Conservation (phyloP, 2,329 filamentous ascomycete genomes). For the Lachnellula arida region DNA sequence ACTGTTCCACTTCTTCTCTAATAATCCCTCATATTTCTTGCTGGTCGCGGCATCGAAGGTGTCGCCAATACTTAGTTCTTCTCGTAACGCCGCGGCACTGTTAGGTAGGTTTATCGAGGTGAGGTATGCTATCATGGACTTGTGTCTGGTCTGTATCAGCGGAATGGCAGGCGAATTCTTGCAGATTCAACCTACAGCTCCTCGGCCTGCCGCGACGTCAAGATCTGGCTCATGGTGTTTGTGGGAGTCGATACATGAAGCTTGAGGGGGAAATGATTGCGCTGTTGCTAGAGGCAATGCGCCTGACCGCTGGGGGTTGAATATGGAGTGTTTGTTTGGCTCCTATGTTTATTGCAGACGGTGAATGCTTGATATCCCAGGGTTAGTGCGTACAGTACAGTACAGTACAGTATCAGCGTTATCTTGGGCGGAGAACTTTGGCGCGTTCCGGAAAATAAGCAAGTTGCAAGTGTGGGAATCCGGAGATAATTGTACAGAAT, state of each 20-base stretch:
- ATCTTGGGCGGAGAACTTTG: too few species aligned
- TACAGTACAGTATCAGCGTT: too few species aligned
- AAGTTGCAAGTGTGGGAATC: neutral
- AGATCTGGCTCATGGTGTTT: slow-evolving; percentile 63
- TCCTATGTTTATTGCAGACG: slow-evolving; percentile 6
- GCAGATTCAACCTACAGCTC: slow-evolving; percentile 65
- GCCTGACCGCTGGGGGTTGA: slow-evolving; percentile 13
- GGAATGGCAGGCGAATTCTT: slow-evolving; percentile 12
- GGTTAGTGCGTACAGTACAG: too few species aligned
- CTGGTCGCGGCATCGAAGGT: slow-evolving; percentile 73
- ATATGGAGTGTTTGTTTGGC: neutral
- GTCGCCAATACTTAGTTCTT: slow-evolving; percentile 67
- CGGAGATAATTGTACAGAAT: too few species aligned
- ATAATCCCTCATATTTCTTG: slow-evolving; percentile 89
- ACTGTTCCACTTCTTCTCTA: slow-evolving; percentile 99
- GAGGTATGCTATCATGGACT: slow-evolving; percentile 88
- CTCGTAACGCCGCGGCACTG: slow-evolving; percentile 65
- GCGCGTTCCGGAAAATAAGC: neutral
- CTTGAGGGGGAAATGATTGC: slow-evolving; percentile 6
- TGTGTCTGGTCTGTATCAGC: slow-evolving; percentile 59
- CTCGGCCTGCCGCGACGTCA: slow-evolving; percentile 78
- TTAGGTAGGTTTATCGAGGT: slow-evolving; percentile 66
- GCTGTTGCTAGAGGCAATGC: slow-evolving; percentile 17
- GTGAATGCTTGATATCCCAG: neutral
- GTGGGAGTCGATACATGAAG: slow-evolving; percentile 26